A percentile compares a stretch with the other conserved stretches of the same genome.
These are phyloP conservation scores for Colletotrichum sp. DNA, from an alignment of 2,329 filamentous ascomycete genomes.

Conservation along the genomic window DNA sequence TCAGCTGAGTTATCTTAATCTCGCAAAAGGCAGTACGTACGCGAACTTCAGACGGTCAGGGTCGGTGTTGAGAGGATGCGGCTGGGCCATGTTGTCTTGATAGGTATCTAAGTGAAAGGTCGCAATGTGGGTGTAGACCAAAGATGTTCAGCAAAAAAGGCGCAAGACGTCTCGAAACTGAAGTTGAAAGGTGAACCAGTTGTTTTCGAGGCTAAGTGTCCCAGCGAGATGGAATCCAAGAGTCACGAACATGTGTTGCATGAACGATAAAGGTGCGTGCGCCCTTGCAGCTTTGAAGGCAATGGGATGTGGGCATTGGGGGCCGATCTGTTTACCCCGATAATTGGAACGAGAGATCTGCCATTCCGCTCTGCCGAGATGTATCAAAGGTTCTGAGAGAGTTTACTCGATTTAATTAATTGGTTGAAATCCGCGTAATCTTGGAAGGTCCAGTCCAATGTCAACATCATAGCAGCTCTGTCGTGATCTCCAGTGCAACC, in stretches of 20 bases:
- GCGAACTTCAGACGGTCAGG: conserved; percentile 25
- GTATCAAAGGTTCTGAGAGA: not conserved
- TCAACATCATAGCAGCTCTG: not conserved
- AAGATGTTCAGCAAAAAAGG: not conserved
- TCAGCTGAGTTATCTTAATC: not conserved
- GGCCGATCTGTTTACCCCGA: not conserved
- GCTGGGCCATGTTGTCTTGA: not conserved
- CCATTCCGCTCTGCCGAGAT: not conserved
- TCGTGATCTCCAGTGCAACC: conserved; percentile 5
- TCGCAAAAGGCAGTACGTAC: conserved; percentile 8
- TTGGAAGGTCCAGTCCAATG: not conserved
- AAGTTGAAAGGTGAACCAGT: rapidly evolving
- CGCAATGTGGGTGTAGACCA: not conserved
- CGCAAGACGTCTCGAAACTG: not conserved
- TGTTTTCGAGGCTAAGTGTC: not conserved
- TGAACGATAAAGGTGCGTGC: not conserved
- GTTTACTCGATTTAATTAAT: not conserved
- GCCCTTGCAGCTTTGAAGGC: not conserved
- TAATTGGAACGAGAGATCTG: not conserved
- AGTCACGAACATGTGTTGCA: not conserved
- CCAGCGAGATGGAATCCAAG: not conserved
- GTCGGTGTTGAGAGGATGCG: conserved; percentile 11
- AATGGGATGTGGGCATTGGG: not conserved
- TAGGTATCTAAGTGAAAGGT: not conserved
- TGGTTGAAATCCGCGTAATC: not conserved